Evolutionary conservation across 78 protist species (phyloP).

Genomic region (Speleostelium caveatum): DNA sequence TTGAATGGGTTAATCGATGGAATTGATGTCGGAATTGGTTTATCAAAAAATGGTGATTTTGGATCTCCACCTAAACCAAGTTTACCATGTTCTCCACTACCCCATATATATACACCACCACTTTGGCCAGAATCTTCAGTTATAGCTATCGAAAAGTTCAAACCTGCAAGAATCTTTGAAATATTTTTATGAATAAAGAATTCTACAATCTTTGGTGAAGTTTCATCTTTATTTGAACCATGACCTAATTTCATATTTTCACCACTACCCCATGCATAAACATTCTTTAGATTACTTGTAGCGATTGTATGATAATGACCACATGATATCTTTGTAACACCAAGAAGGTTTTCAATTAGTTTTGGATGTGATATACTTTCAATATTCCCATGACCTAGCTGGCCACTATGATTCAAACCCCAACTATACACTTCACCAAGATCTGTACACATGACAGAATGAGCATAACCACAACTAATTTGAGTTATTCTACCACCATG

Average conservation of each 20-base stretch:
- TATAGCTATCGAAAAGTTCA: conserved; percentile 39
- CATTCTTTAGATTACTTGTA: conserved; percentile 45
- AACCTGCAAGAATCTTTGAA: conserved; percentile 54
- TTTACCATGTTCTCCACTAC: conserved; percentile 69
- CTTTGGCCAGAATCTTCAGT: not conserved
- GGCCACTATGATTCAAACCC: conserved; percentile 61
- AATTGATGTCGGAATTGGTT: conserved; percentile 52
- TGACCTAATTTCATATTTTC: conserved; percentile 74
- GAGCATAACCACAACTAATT: conserved; percentile 61
- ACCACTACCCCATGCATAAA: conserved; percentile 78
- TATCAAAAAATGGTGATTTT: conserved; percentile 60
- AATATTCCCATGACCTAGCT: conserved; percentile 53
- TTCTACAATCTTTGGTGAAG: conserved; percentile 34
- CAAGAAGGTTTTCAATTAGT: conserved; percentile 15
- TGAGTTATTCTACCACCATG: conserved; percentile 43
- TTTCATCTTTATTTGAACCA: conserved; percentile 32
- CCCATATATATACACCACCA: conserved; percentile 40
- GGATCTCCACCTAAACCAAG: conserved; percentile 61
- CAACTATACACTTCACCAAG: conserved; percentile 75
- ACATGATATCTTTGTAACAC: conserved; percentile 58
- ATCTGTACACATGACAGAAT: conserved; percentile 51
- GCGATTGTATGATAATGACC: conserved; percentile 76
- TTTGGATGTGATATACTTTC: conserved; percentile 28
- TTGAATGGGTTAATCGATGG: conserved; percentile 42
- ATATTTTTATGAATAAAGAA: conserved; percentile 66